A percentile compares a stretch with the other conserved stretches of the same genome.
Conservation (phyloP, 495 filamentous ascomycete species). For the Daldinia loculata region DNA sequence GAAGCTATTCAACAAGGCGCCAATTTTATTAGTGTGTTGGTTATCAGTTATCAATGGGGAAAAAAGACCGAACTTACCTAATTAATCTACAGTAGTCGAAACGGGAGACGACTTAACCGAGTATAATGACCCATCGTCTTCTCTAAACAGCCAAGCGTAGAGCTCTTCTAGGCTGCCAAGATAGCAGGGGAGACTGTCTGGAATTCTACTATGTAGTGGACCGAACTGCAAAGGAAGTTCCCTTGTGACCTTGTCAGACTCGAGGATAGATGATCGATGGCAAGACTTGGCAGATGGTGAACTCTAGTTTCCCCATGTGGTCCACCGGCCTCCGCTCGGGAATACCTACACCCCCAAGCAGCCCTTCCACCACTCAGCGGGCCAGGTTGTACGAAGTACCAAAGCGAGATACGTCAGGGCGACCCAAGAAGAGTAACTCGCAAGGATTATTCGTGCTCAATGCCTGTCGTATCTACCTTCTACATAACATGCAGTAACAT, state of each 20-base stretch:
- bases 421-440: constrained; percentile 22
- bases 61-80: constrained; percentile 30
- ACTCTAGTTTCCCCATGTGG: constrained; percentile 40
- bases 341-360: constrained; percentile 8
- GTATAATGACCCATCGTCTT: constrained; percentile 11
- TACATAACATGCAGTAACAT: neutral
- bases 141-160: constrained; percentile 31
- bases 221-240: neutral
- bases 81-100: constrained; percentile 39
- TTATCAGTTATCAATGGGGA: neutral
- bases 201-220: constrained; percentile 29
- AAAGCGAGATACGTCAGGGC: constrained; percentile 33
- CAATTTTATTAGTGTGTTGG: constrained; percentile 16
- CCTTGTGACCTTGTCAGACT: constrained; percentile 20
- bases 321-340: constrained; percentile 28
- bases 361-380: constrained; percentile 21
- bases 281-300: constrained; percentile 37
- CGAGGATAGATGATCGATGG: constrained; percentile 21
- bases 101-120: constrained; percentile 34
- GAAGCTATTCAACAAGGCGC: constrained; percentile 8
- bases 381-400: constrained; percentile 1
- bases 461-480: constrained; percentile 3
- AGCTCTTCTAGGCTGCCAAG: constrained; percentile 8
- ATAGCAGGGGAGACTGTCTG: constrained; percentile 26
- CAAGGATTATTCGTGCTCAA: constrained; percentile 19